Conservation (phyloP, 164 flowering plant species). For the Houttuynia cordata region DNA sequence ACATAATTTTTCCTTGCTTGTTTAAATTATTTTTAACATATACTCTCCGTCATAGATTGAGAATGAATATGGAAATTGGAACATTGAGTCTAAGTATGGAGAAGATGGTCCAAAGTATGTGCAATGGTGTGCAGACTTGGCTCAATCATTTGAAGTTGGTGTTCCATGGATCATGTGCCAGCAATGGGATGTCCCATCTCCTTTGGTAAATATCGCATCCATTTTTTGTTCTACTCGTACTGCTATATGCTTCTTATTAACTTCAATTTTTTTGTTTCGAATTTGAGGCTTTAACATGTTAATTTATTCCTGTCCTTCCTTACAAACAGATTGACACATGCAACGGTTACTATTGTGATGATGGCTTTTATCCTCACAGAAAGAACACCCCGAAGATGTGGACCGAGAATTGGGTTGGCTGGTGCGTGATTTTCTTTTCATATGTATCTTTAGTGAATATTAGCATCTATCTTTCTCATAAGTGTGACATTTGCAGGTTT, state of each 20-base stretch:
- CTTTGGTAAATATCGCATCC: constrained; percentile 16
- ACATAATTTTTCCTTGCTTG: too few species aligned
- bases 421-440: constrained; percentile 32
- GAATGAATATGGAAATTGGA: constrained; percentile 36
- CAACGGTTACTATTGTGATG: constrained; percentile 94
- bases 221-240: background rate
- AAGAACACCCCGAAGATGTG: constrained; percentile 88
- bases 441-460: background rate
- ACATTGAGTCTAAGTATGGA: constrained; percentile 18
- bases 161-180: constrained; percentile 56
- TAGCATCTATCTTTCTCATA: background rate
- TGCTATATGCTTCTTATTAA: too few species aligned
- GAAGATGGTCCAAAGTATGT: constrained; percentile 21
- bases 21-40: background rate
- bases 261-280: too few species aligned
- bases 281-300: background rate
- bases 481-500: constrained; percentile 33
- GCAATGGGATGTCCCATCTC: constrained; percentile 31
- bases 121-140: constrained; percentile 38
- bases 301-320: too few species aligned
- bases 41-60: constrained; percentile 18
- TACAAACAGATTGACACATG: constrained; percentile 63
- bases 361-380: constrained; percentile 75
- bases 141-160: constrained; percentile 13
- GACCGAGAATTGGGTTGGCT: constrained; percentile 99